A percentile compares a stretch with the other conserved stretches of the same genome.
Conservation (phyloP, 768 basidiomycete species). For the Agaricus bisporus region DNA sequence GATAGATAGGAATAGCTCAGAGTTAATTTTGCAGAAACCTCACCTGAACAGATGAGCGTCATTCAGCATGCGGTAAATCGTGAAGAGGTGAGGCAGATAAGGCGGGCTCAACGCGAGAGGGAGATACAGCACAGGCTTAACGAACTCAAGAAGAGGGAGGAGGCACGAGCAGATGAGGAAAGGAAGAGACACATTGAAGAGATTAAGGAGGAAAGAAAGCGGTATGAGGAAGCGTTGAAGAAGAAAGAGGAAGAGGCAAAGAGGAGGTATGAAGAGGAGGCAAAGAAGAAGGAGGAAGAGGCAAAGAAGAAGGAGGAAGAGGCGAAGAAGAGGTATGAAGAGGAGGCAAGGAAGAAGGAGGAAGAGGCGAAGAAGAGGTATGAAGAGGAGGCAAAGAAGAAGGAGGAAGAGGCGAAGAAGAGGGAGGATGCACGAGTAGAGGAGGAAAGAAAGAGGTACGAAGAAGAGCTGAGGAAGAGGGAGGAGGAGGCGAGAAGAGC, state of each 20-base stretch:
- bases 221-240: background rate
- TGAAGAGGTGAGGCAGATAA: background rate
- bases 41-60: background rate
- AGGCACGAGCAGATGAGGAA: background rate
- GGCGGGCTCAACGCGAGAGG: too few species aligned
- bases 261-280: background rate
- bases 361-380: background rate
- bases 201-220: background rate
- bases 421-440: background rate
- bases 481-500: background rate
- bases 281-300: background rate
- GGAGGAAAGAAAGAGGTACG: background rate
- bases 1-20: background rate
- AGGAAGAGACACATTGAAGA: background rate
- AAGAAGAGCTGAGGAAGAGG: background rate
- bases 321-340: background rate
- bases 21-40: background rate
- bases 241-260: background rate
- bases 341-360: background rate
- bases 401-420: background rate
- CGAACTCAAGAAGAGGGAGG: too few species aligned
- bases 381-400: background rate
- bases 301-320: background rate
- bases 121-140: too few species aligned
- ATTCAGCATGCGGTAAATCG: background rate